Evolutionary conservation across 169 alveolate genomes (phyloP).

Genomic region (Plasmodium fragile): DNA sequence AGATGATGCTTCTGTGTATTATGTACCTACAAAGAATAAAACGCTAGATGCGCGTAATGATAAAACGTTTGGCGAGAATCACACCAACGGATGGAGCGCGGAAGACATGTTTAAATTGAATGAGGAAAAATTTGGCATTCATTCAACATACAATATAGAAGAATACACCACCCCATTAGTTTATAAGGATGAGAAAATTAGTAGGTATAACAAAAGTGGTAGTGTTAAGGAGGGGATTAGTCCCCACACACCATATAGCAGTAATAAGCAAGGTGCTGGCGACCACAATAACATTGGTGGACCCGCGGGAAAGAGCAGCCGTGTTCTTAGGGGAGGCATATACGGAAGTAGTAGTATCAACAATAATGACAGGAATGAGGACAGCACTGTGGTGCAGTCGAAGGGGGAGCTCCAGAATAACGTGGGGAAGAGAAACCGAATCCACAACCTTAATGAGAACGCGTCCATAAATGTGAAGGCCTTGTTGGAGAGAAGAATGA

Average conservation of each 20-base stretch:
- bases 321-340: not conserved
- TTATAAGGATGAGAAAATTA: constrained; percentile 21
- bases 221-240: not conserved
- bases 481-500: not conserved
- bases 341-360: not conserved
- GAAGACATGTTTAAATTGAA: constrained; percentile 92
- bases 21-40: constrained; percentile 13
- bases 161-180: constrained; percentile 81
- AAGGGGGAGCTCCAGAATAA: not conserved
- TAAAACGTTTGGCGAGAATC: constrained; percentile 84
- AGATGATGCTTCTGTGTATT: constrained; percentile 48
- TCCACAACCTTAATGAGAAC: not conserved
- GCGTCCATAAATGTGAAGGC: not conserved
- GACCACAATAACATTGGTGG: not conserved
- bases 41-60: constrained; percentile 72
- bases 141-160: constrained; percentile 87
- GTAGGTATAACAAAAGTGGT: not conserved
- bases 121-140: constrained; percentile 90
- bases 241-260: not conserved
- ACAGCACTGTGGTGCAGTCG: not conserved
- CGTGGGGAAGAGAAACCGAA: not conserved
- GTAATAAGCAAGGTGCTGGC: not conserved
- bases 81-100: constrained; percentile 88
- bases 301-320: not conserved
- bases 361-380: not conserved